Evolutionary conservation across 2,329 filamentous ascomycete species (phyloP).

Genomic region (Aspergillus sp.): DNA sequence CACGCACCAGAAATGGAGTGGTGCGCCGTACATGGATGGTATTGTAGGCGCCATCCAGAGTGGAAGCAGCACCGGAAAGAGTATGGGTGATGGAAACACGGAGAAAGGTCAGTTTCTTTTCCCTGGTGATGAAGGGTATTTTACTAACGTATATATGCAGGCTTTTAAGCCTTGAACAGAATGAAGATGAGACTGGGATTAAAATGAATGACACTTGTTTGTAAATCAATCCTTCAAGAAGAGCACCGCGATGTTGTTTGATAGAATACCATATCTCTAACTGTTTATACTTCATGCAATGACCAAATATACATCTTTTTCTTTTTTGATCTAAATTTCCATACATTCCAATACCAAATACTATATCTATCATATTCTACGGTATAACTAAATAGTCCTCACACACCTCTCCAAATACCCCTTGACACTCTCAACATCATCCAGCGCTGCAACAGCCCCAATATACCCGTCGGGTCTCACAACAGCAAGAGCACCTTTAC

Average conservation of each 20-base stretch:
- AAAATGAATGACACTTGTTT: not conserved
- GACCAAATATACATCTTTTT: not conserved
- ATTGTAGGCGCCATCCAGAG: constrained; percentile 89
- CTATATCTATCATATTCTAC: too few relatives aligned
- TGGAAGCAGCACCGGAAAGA: constrained; percentile 82
- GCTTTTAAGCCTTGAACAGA: not conserved
- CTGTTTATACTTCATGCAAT: not conserved
- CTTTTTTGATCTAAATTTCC: not conserved
- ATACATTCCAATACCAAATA: not conserved
- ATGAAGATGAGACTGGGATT: not conserved
- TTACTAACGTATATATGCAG: not conserved
- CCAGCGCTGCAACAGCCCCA: constrained; percentile 28
- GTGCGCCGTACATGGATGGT: constrained; percentile 76
- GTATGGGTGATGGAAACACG: constrained; percentile 93
- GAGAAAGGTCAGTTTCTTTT: constrained; percentile 53
- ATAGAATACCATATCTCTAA: not conserved
- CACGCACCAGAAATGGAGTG: constrained; percentile 83
- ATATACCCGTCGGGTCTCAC: constrained; percentile 43
- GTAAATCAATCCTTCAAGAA: not conserved
- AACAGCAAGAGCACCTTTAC: constrained; percentile 32
- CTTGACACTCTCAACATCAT: constrained; percentile 27
- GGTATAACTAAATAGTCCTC: constrained; percentile 8
- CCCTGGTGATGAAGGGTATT: not conserved
- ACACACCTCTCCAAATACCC: constrained; percentile 25
- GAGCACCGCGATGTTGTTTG: not conserved